Base-by-base conservation (phyloP, 306 rosid genomes). In the Carpinus fangiana region DNA sequence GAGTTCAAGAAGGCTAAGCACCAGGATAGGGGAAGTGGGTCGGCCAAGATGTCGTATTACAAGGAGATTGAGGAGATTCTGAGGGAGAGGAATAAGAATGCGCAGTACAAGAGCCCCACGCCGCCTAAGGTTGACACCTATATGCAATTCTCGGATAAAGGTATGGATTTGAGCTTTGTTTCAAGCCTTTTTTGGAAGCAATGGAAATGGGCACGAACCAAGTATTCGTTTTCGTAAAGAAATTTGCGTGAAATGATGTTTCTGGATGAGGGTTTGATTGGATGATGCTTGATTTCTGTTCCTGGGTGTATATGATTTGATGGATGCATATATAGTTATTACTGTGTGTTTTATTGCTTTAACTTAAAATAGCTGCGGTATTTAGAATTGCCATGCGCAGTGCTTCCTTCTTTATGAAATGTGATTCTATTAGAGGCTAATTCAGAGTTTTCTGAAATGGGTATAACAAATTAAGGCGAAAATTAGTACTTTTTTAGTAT, bases 1-100 rank as follows among this genome's bases (percentile, higher is more conserved):
- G 99, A 95, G 88, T 93, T 93, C 67, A 95, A 95, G 93, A 95
- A 95, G 82, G 97, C 98, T 0, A 89, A 89, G 88, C 97, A 93
- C 57, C 89, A 82, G 2, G 97, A 88, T 36, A 81, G 87, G 65
- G 97, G 97, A 9, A 86, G 90, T 76, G 92, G 93, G 23, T 90
- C 96, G 6, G 94, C 94, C 0, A 95, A 95, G 88, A 95, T 95
- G 99, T 91, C 89, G 0, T 95, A 83, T 84, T 93, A 91, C 66
- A 92, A 93, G 57, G 99, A 95, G 84, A 92, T 95, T 86, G 99
- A 95, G 46, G 98, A 93, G 78, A 87, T 95, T 65, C 82, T 95
- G 31, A 87, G 89, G 64, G 93, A 90, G n/a, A 85, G 98, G 78
- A 90, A 75, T 59, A 93, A 90, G 85, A 82, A 74, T 79, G 70